phyloP scores from a whole-genome alignment of 495 filamentous ascomycete genomes.

The Penicillium cinerascens region DNA sequence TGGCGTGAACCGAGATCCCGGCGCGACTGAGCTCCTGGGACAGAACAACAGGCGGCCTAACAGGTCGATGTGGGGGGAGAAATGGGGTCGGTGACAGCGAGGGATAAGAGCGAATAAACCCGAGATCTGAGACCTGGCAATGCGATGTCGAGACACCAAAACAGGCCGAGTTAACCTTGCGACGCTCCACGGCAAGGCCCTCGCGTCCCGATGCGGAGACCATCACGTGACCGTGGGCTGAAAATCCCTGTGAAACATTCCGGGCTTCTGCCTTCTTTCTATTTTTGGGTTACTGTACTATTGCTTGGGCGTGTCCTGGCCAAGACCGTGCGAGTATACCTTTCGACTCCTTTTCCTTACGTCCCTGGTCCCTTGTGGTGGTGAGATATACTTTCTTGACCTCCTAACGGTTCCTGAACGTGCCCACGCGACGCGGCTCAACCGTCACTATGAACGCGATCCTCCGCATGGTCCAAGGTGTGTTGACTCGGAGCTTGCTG shows the following conservation, averaged over 20 bases:
- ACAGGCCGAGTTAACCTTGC: constrained; percentile 2
- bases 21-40: constrained; percentile 3
- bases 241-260: constrained; percentile 23
- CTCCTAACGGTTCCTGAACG: neutral
- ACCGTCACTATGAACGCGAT: constrained; percentile 35
- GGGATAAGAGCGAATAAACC: neutral
- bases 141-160: neutral
- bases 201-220: constrained; percentile 24
- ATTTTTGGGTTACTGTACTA: constrained; percentile 6
- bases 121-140: neutral
- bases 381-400: constrained; percentile 2
- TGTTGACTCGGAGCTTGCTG: neutral
- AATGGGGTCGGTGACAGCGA: neutral
- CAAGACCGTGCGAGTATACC: neutral
- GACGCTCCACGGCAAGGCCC: neutral
- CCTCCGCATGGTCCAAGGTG: constrained; percentile 44
- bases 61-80: neutral
- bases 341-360: neutral
- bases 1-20: neutral
- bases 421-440: constrained; percentile 15
- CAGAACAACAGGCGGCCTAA: neutral
- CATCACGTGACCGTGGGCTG: constrained; percentile 18
- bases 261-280: constrained; percentile 7
- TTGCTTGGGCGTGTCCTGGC: constrained; percentile 8
- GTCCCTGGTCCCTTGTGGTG: constrained; percentile 8